These are phyloP conservation scores for Albophoma yamanashiensis DNA, from an alignment of 2,329 filamentous ascomycete species.

Conservation along the genomic window DNA sequence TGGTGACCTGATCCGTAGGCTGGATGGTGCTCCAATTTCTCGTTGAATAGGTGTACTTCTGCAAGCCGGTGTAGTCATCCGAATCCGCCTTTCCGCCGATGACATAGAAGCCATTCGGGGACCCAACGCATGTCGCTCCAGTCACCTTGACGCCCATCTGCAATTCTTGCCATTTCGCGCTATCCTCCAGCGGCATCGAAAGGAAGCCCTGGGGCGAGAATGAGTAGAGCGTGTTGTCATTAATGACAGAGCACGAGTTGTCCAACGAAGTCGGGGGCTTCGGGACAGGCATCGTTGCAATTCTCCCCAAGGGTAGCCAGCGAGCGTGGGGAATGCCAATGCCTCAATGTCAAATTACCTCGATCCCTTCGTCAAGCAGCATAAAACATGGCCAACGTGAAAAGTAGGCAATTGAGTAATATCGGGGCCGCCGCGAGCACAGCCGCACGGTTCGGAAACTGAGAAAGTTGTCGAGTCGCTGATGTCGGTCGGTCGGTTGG, in stretches of 20 bases:
- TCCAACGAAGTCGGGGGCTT: slow-evolving; percentile 58
- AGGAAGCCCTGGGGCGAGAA: slow-evolving; percentile 69
- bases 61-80: slow-evolving; percentile 60
- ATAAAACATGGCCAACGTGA: slow-evolving; percentile 2
- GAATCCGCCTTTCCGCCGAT: slow-evolving; percentile 58
- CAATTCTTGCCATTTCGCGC: slow-evolving; percentile 61
- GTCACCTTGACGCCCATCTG: slow-evolving; percentile 58
- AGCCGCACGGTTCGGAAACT: background rate
- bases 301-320: slow-evolving; percentile 2
- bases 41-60: slow-evolving; percentile 50
- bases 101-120: slow-evolving; percentile 61
- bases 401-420: background rate
- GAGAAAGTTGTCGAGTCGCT: background rate
- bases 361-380: background rate
- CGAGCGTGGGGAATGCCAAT: background rate
- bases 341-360: background rate
- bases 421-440: background rate
- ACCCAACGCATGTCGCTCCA: slow-evolving; percentile 68
- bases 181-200: slow-evolving; percentile 56
- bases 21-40: slow-evolving; percentile 40
- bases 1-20: slow-evolving; percentile 38
- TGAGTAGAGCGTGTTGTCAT: slow-evolving; percentile 74
- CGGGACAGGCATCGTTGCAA: slow-evolving; percentile 55
- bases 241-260: slow-evolving; percentile 71
- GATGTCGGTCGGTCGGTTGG: background rate